Evolutionary conservation across 2,329 filamentous ascomycete species (phyloP).

Genomic region (Drechslerella stenobrocha): DNA sequence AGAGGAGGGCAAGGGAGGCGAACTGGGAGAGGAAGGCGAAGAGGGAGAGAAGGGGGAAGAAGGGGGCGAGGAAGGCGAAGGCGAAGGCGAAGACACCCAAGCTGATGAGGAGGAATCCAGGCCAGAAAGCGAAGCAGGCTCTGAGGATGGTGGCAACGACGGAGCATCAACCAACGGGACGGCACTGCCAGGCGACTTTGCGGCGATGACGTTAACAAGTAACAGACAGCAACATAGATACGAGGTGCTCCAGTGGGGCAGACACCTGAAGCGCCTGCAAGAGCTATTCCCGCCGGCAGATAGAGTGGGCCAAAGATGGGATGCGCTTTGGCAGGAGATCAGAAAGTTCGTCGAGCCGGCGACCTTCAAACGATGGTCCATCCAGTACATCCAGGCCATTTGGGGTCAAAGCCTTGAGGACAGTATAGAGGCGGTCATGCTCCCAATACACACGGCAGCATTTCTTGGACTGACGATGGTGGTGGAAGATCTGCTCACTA

Average conservation of each 20-base stretch:
- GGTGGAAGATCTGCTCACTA: constrained; percentile 23
- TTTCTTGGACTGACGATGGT: constrained; percentile 28
- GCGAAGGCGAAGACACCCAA: not conserved
- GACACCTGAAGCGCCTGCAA: constrained; percentile 30
- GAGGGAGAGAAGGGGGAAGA: not conserved
- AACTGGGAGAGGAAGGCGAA: not conserved
- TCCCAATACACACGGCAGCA: constrained; percentile 14
- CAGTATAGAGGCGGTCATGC: not conserved
- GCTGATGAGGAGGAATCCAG: not conserved
- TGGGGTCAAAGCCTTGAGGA: not conserved
- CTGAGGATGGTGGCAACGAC: not conserved
- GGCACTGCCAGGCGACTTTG: not conserved
- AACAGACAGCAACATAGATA: constrained; percentile 17
- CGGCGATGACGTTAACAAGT: not conserved
- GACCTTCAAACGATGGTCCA: constrained; percentile 28
- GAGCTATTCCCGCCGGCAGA: constrained; percentile 24
- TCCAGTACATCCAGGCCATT: constrained; percentile 15
- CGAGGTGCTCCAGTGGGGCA: constrained; percentile 24
- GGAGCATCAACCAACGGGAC: not conserved
- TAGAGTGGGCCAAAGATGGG: constrained; percentile 35
- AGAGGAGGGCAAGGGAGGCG: not conserved
- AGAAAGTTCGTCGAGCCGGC: constrained; percentile 21
- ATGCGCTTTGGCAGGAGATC: constrained; percentile 23
- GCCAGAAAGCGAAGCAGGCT: not conserved
- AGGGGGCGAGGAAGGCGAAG: not conserved